Conservation (phyloP, 345 rosid genomes). For the Populus pruinosa region DNA sequence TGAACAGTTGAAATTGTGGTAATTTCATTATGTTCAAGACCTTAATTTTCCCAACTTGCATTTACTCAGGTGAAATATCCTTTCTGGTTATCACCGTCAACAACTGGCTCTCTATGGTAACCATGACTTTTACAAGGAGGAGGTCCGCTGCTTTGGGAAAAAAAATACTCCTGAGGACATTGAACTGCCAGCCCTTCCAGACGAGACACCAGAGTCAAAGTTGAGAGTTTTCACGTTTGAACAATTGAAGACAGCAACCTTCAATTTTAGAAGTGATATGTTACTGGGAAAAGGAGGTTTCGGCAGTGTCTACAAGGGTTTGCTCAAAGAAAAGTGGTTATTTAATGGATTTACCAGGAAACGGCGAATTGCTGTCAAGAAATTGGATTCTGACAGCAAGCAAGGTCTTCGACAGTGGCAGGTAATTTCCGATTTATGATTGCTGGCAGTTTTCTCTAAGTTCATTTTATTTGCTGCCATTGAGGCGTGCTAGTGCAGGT, state of each 20-base stretch:
- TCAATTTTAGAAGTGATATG: conserved; percentile 5
- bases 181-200: neutral
- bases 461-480: no score
- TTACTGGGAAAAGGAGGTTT: conserved; percentile 18
- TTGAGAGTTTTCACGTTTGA: conserved; percentile 17
- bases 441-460: no score
- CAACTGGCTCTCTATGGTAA: neutral
- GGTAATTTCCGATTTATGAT: no score
- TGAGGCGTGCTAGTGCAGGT: no score
- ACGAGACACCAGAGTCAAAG: conserved; percentile 4
- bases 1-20: no score
- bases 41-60: no score
- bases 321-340: conserved; percentile 11
- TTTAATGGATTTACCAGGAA: neutral
- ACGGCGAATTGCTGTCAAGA: conserved; percentile 16
- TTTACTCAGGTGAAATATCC: neutral
- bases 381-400: neutral
- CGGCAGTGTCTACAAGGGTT: conserved; percentile 16
- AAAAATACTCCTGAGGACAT: neutral
- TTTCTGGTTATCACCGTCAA: neutral
- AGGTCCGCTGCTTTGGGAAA: neutral
- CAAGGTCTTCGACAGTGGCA: no score
- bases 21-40: no score
- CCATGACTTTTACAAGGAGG: neutral
- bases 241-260: conserved; percentile 13